Base-by-base conservation (phyloP, 257 asterid species). In the Coffea canephora region DNA sequence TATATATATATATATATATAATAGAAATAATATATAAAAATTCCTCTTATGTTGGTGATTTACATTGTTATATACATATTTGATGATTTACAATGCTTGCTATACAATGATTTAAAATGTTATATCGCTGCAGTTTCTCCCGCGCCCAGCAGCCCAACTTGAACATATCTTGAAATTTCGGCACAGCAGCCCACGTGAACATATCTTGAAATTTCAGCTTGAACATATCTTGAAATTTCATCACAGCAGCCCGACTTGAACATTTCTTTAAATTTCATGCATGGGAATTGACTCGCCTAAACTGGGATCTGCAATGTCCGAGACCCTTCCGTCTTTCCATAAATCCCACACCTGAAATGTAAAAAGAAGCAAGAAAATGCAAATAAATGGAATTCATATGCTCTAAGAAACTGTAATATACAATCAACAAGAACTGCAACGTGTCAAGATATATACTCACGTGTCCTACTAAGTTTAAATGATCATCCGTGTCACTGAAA, bases 111-210 rank as follows among this genome's bases (percentile, higher is more conserved):
- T n/a, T 41, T 61, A 10, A 0, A 3, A 7, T 61, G 79, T 71
- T 62, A 71, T 62, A 62, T 75, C 71, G 25, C 70, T 61, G 79
- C 79, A 23, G 61, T 45, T 75, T 75, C 71, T 61, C 62, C 45
- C 50, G 45, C 79, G 16, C 71, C 61, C 11, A 62, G 12, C 50
- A 75, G 25, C 0, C 71, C 46, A 75, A 61, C 55, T 43, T 61
- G 61, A 31, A 31, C 34, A 31, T 31, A 31, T 31, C 34, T 31
- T 31, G 34, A 31, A 31, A 31, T 31, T 31, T 31, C 34, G 0
- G 34, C 34, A 31, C 31, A 31, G 31, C 31, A 31, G 31, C 31
- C 31, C 31, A 31, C 31, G 1, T 31, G 34, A 31, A 31, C 34
- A 31, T 31, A 31, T 31, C 34, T 31, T 31, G 34, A 31, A 31